Conservation (phyloP, 2,329 filamentous ascomycete genomes). For the Keithomyces neogunnii region DNA sequence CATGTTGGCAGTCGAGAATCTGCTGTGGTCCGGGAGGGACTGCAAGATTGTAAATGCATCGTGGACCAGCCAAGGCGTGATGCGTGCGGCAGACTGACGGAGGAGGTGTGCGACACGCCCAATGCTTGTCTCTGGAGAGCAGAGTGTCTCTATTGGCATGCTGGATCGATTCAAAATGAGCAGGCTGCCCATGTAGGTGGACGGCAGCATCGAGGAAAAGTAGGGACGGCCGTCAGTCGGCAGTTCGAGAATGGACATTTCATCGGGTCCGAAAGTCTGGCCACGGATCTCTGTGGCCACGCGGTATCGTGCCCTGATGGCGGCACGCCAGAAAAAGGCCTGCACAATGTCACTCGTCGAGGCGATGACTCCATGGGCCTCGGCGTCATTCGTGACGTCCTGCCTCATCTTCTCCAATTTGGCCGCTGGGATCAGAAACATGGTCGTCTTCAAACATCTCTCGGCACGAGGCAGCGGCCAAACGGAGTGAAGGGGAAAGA, state of each 20-base stretch:
- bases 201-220: slow-evolving; percentile 19
- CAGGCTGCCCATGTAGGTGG: slow-evolving; percentile 20
- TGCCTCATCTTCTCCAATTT: slow-evolving; percentile 21
- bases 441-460: slow-evolving; percentile 17
- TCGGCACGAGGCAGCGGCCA: slow-evolving; percentile 22
- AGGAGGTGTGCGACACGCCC: slow-evolving; percentile 15
- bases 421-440: slow-evolving; percentile 23
- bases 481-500: slow-evolving; percentile 16
- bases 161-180: slow-evolving; percentile 18
- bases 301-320: slow-evolving; percentile 24
- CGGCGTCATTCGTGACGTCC: slow-evolving; percentile 16
- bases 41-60: slow-evolving; percentile 20
- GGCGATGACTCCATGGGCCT: slow-evolving; percentile 14
- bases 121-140: slow-evolving; percentile 17
- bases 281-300: slow-evolving; percentile 17
- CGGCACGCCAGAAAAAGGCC: slow-evolving; percentile 30
- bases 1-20: slow-evolving; percentile 16
- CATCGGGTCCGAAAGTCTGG: slow-evolving; percentile 12
- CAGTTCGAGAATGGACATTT: slow-evolving; percentile 24
- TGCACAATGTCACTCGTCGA: slow-evolving; percentile 30
- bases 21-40: slow-evolving; percentile 17
- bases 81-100: slow-evolving; percentile 15
- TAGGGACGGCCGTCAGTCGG: slow-evolving; percentile 22
- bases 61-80: slow-evolving; percentile 18
- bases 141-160: slow-evolving; percentile 17